Evolutionary conservation across 805 yeast species (phyloP), one percentile per base, ranked within the genome.

Genomic region (Candida xyloterini): DNA sequence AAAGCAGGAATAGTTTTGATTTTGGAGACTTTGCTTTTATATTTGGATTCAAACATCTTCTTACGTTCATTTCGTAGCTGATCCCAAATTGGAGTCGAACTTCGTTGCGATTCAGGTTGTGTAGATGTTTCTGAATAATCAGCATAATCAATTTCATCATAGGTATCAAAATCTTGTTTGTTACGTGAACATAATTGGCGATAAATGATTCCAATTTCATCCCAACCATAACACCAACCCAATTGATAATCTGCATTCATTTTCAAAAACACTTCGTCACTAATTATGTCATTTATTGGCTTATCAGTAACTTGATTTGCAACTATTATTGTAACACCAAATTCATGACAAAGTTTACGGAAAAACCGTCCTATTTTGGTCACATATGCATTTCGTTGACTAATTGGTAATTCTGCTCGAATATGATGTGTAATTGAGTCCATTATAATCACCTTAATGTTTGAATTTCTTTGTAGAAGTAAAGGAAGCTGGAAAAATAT

Each of bases 351-450:
- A 16, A 84, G 44, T 9, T 59, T 52, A 9, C 76, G 65, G 38
- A 89, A 62, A 38, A 67, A 71, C 13, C 65, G 64, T 9, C 78
- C 74, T 24, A 77, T 51, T 25, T 60, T 62, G 21, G 65, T 61
- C 15, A 74, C 52, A 47, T 75, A 72, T 35, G 61, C 53, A 36
- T 68, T 62, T 44, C 76, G 70, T 39, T 66, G 62, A 14, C 71
- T 59, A 28, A 68, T 64, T 29, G 62, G 69, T 16, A 78, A 55
- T 47, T 81, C 87, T 1, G 79, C 79, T 42, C 95, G 66, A 23
- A 89, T 59, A 58, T 84, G 95, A 53, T 87, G 95, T 0, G 91
- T 79, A 4, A 90, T 76, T 24, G 95, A 84, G 60, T 91, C 98
- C 8, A 90, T 68, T 1, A 88, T 71, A 0, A 91, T 67, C 21